These are phyloP conservation scores for Spiraea crenata DNA, from an alignment of 331 rosid species.

Conservation along the genomic window DNA sequence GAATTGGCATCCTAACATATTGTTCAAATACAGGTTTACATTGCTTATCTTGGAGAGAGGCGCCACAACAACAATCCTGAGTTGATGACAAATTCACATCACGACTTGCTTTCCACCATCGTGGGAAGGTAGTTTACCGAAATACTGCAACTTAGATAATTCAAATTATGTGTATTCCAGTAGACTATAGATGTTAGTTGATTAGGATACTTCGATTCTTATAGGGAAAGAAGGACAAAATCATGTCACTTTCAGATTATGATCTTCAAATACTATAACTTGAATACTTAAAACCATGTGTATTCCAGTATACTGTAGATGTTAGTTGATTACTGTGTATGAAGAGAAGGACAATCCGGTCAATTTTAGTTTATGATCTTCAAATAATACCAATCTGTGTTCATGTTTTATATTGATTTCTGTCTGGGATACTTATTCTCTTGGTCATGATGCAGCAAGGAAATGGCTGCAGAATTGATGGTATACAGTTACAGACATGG, in stretches of 20 bases:
- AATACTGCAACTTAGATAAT: no score
- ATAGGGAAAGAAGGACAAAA: neutral
- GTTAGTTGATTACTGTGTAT: no score
- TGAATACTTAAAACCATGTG: no score
- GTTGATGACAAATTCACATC: conserved; percentile 27
- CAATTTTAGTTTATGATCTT: neutral
- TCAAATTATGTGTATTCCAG: no score
- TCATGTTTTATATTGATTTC: no score
- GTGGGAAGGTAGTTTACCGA: conserved; percentile 33
- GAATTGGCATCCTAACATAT: neutral
- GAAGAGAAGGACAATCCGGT: neutral
- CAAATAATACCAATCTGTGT: neutral
- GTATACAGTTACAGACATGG: conserved; percentile 47
- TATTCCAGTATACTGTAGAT: no score
- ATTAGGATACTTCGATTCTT: no score
- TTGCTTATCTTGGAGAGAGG: conserved; percentile 39
- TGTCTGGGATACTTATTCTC: no score
- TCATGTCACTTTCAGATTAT: neutral
- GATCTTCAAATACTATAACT: neutral
- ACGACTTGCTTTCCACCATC: conserved; percentile 24
- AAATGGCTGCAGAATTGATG: conserved; percentile 30
- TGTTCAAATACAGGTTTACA: conserved; percentile 30
- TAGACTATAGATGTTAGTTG: no score
- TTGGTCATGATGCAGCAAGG: conserved; percentile 17
- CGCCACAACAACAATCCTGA: conserved; percentile 24